Evolutionary conservation across 441 rosid genomes (phyloP).

Genomic region (Bocquillonia castaneifolia): DNA sequence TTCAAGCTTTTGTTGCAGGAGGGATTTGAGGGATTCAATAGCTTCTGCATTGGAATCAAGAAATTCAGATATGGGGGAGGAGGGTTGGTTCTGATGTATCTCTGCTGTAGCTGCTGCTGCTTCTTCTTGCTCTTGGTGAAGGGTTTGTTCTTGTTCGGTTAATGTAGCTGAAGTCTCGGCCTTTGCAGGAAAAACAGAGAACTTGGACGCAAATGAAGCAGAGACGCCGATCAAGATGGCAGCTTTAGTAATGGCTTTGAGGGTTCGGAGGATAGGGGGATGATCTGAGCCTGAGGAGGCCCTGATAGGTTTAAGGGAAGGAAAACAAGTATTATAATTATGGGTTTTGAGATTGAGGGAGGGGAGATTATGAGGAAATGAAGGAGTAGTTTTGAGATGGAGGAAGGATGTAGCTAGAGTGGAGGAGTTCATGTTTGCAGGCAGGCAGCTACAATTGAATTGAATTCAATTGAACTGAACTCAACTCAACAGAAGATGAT

Average conservation of each 20-base stretch:
- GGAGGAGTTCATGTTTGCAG: conserved; percentile 35
- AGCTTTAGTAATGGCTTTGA: conserved; percentile 42
- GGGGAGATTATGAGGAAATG: conserved; percentile 2
- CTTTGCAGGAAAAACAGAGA: conserved; percentile 41
- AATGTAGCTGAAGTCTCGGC: conserved; percentile 45
- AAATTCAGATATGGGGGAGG: conserved; percentile 44
- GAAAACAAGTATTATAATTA: conserved; percentile 17
- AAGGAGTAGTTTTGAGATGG: conserved; percentile 28
- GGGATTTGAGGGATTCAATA: conserved; percentile 47
- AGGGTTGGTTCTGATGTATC: conserved; percentile 3
- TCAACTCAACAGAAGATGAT: too few species aligned
- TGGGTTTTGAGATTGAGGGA: background rate
- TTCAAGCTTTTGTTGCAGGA: conserved; percentile 69
- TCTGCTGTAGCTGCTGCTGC: background rate
- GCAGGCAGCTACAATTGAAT: too few species aligned
- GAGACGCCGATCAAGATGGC: conserved; percentile 47
- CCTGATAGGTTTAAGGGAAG: conserved; percentile 16
- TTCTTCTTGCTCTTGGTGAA: conserved; percentile 29
- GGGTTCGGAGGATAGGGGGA: conserved; percentile 24
- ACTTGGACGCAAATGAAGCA: conserved; percentile 39
- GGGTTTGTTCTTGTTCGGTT: conserved; percentile 26
- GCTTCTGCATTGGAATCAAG: conserved; percentile 53
- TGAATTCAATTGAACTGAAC: too few species aligned
- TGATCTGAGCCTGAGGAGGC: conserved; percentile 31
- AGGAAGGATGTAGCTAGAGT: conserved; percentile 36